Conservation (phyloP, 257 asterid genomes). For the Fraxinus anomala region DNA sequence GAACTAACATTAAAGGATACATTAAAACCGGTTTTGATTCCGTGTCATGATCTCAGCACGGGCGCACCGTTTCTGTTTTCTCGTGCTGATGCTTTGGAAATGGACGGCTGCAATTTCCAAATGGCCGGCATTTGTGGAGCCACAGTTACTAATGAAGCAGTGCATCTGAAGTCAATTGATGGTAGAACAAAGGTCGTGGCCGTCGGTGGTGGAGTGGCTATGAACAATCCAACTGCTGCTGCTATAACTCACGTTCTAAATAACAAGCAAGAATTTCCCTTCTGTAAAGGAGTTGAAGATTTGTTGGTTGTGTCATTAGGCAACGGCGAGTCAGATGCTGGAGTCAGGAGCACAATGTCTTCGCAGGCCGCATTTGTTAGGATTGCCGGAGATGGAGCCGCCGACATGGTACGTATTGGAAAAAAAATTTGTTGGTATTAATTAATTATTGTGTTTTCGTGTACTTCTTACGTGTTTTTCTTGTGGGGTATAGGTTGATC, state of each 20-base stretch:
- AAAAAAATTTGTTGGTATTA: not conserved
- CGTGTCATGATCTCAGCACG: slow-evolving; percentile 81
- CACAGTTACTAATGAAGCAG: slow-evolving; percentile 40
- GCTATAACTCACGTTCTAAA: slow-evolving; percentile 84
- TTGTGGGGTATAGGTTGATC: slow-evolving; percentile 59
- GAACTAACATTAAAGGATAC: slow-evolving; percentile 62
- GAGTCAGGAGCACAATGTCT: slow-evolving; percentile 11
- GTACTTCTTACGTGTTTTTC: not conserved
- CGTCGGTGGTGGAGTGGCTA: slow-evolving; percentile 62
- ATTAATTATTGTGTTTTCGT: not conserved
- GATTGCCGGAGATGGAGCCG: slow-evolving; percentile 81
- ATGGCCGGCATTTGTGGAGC: slow-evolving; percentile 64
- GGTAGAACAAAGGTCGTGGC: slow-evolving; percentile 62
- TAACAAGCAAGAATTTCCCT: slow-evolving; percentile 80
- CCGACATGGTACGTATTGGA: slow-evolving; percentile 64
- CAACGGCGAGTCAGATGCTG: slow-evolving; percentile 46
- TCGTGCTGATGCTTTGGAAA: slow-evolving; percentile 79
- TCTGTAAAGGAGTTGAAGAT: slow-evolving; percentile 61
- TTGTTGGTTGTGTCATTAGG: slow-evolving; percentile 71
- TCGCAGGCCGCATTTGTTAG: slow-evolving; percentile 37
- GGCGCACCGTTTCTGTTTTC: slow-evolving; percentile 71
- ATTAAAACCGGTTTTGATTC: slow-evolving; percentile 66
- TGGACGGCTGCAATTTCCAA: slow-evolving; percentile 72
- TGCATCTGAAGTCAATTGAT: slow-evolving; percentile 56
- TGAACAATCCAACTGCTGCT: slow-evolving; percentile 82